Conservation (phyloP, 306 rosid genomes). For the Castanea sativa region DNA sequence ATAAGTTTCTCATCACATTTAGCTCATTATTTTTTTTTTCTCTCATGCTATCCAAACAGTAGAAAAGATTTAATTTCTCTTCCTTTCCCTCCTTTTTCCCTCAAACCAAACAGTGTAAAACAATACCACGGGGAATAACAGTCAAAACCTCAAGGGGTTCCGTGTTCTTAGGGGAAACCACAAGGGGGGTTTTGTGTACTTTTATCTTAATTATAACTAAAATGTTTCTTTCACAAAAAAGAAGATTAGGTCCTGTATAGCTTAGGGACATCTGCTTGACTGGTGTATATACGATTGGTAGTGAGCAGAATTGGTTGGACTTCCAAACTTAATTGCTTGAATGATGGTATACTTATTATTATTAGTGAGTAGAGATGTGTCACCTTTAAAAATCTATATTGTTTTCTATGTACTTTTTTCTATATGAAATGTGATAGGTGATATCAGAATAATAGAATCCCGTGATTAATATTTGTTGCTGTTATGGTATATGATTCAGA, state of each 20-base stretch:
- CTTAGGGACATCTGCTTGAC: neutral
- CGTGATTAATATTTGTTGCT: constrained; percentile 13
- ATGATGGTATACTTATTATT: neutral
- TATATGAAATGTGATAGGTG: neutral
- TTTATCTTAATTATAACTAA: neutral
- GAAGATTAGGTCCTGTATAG: neutral
- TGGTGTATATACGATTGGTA: neutral
- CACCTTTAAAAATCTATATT: neutral
- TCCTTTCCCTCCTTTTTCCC: no score
- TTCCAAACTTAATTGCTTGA: constrained; percentile 11
- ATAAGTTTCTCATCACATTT: no score
- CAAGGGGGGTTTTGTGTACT: no score
- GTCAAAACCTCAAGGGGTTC: no score
- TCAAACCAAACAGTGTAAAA: no score
- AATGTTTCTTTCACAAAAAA: neutral
- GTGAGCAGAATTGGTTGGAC: constrained; percentile 4
- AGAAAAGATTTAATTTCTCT: no score
- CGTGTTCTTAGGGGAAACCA: no score
- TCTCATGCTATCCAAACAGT: no score
- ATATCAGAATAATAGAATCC: neutral
- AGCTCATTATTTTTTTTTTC: no score
- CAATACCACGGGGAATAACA: no score
- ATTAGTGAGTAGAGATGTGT: constrained; percentile 3
- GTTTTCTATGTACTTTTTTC: neutral
- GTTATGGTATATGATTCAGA: constrained; percentile 38